Evolutionary conservation across 352 stramenopile genomes (phyloP).

Genomic region (Pythium sp.): DNA sequence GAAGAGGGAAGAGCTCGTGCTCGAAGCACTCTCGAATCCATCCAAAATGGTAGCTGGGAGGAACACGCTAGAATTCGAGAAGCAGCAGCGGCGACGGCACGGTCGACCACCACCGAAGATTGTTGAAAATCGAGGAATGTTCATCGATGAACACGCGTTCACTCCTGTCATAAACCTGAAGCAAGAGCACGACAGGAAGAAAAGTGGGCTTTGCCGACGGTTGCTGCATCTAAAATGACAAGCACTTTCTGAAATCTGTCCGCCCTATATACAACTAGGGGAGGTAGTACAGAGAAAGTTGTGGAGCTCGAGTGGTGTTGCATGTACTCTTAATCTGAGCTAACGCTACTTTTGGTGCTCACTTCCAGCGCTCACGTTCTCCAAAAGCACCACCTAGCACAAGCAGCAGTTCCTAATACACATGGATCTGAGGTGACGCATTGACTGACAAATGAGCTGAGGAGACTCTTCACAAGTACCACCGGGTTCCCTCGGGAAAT

Average conservation of each 20-base stretch:
- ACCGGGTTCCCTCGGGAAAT: too few relatives aligned
- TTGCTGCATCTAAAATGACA: slow-evolving; percentile 36
- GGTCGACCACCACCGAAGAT: slow-evolving; percentile 34
- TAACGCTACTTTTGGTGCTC: too few relatives aligned
- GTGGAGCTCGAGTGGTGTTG: too few relatives aligned
- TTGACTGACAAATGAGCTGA: too few relatives aligned
- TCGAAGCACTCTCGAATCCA: slow-evolving; percentile 22
- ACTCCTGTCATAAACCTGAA: slow-evolving; percentile 17
- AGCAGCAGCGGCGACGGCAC: slow-evolving; percentile 36
- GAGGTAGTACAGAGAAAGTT: too few relatives aligned
- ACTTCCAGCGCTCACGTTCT: too few relatives aligned
- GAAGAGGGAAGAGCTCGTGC: slow-evolving; percentile 27
- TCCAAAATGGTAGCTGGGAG: slow-evolving; percentile 1
- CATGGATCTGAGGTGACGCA: too few relatives aligned
- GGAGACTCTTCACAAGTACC: too few relatives aligned
- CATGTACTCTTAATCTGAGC: too few relatives aligned
- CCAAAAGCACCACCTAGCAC: too few relatives aligned
- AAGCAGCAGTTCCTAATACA: too few relatives aligned
- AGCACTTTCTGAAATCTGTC: not conserved
- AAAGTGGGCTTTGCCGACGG: slow-evolving; percentile 31
- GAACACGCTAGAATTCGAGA: slow-evolving; percentile 15
- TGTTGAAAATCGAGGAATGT: slow-evolving; percentile 31
- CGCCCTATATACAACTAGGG: too few relatives aligned
- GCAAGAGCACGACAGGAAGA: slow-evolving; percentile 39
- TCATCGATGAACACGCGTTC: slow-evolving; percentile 36